These are phyloP conservation scores for Pythium rishiriense DNA, from an alignment of 352 stramenopile species.

Conservation along the genomic window DNA sequence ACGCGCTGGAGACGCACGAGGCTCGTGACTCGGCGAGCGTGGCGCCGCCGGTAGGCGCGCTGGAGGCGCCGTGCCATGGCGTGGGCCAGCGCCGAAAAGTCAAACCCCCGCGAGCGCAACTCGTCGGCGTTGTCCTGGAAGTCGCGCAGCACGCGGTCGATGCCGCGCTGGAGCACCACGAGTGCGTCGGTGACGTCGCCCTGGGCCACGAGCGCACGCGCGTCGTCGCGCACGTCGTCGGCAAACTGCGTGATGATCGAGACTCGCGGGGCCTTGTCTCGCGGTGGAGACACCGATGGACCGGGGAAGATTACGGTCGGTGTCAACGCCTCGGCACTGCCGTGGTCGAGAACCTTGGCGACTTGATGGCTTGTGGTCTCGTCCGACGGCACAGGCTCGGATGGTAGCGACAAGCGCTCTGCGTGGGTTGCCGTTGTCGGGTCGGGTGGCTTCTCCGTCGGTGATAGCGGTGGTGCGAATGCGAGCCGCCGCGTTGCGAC, in stretches of 20 bases:
- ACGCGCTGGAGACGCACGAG: constrained; percentile 37
- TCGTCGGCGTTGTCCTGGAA: constrained; percentile 39
- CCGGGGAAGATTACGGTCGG: too few species aligned
- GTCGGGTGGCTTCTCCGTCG: background rate
- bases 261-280: background rate
- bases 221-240: constrained; percentile 25
- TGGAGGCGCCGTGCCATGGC: constrained; percentile 36
- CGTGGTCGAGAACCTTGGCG: too few species aligned
- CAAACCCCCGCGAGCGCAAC: constrained; percentile 34
- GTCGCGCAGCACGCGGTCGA: constrained; percentile 44
- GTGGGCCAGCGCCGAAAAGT: constrained; percentile 47
- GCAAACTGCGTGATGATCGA: constrained; percentile 22
- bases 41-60: constrained; percentile 37
- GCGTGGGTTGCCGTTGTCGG: background rate
- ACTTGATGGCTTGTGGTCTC: too few species aligned
- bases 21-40: constrained; percentile 19
- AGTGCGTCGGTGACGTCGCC: constrained; percentile 42
- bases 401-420: too few species aligned
- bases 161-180: constrained; percentile 44
- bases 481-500: constrained; percentile 37
- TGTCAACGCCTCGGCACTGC: too few species aligned
- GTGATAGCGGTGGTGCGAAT: constrained; percentile 20
- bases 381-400: too few species aligned
- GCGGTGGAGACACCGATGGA: background rate
- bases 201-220: constrained; percentile 18